phyloP scores from a whole-genome alignment of 768 basidiomycete genomes.

The Auriculariales sp. region DNA sequence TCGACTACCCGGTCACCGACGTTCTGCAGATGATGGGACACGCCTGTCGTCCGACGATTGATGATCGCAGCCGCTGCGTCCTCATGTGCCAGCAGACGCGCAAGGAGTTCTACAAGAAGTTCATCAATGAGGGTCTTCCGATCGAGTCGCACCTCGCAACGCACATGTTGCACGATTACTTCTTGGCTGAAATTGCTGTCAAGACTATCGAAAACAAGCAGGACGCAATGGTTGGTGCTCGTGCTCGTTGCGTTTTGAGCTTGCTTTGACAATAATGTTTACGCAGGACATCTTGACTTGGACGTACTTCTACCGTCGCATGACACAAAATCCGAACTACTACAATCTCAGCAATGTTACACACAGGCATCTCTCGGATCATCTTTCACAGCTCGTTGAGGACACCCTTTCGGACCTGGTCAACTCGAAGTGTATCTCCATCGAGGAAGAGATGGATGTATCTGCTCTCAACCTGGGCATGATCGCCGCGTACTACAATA shows the following conservation, averaged over 20 bases:
- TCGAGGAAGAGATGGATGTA: constrained; percentile 92
- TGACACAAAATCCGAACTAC: constrained; percentile 95
- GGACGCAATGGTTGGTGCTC: constrained; percentile 59
- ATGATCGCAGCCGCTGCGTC: constrained; percentile 83
- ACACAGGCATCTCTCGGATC: constrained; percentile 90
- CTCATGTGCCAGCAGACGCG: constrained; percentile 95
- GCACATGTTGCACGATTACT: constrained; percentile 87
- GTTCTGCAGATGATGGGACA: constrained; percentile 98
- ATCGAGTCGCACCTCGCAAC: constrained; percentile 92
- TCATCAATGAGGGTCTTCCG: constrained; percentile 90
- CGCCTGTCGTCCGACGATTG: constrained; percentile 84
- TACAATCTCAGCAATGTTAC: constrained; percentile 91
- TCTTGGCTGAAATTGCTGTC: constrained; percentile 94
- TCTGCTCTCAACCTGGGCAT: constrained; percentile 89
- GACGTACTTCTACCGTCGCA: constrained; percentile 95
- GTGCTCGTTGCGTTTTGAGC: constrained; percentile 8
- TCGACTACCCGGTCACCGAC: constrained; percentile 97
- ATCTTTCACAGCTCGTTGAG: constrained; percentile 91
- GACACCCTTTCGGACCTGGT: constrained; percentile 82
- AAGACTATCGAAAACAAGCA: constrained; percentile 99
- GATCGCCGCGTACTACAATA: constrained; percentile 96
- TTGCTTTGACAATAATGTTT: neutral
- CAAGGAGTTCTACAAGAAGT: constrained; percentile 99
- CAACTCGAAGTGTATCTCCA: constrained; percentile 86
- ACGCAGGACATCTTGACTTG: constrained; percentile 86